Base-by-base conservation (phyloP, 805 yeast genomes). In the Candida nemodendra region DNA sequence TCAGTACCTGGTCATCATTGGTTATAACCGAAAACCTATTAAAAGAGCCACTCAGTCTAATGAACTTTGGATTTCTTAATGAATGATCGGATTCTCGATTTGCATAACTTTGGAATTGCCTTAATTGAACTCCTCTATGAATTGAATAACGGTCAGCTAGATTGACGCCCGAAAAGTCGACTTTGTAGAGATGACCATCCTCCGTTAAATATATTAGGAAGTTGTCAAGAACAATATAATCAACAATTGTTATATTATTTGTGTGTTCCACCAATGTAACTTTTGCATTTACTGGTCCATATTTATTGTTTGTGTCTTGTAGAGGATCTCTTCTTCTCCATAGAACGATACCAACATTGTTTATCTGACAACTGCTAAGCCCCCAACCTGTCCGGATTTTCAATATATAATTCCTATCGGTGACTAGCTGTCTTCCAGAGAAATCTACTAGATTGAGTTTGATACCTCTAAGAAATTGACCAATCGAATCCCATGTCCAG, bases 311-410 rank as follows among this genome's bases (percentile, higher is more conserved):
- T 3, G 54, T 38, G 3, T 53, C 30, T 12, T 52, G 28, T 25
- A 43, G 29, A 23, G 2, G 38, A 5, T 41, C 57, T 30, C 77
- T 50, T 1, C 53, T 34, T 29, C 64, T 66, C 90, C 90, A 82
- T 13, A 75, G 67, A 0, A 80, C 68, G 18, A 84, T 55, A 0
- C 90, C 88, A 32, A 71, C 61, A 5, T 62, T 61, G 14, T 63
- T 63, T 2, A 79, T 59, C 32, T 69, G 64, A 15, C 76, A 75
- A 28, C 76, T 74, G 35, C 76, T 73, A 12, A 71, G 57, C 41
- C 74, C 71, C 91, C 91, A 84, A 0, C 91, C 93, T 13, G 86
- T 81, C 9, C 69, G 66, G 8, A 79, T 69, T 45, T 71, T 74
- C 18, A 66, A 39, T 9, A 75, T 66, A 9, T 38, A 65, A 22